phyloP scores from a whole-genome alignment of 108 stramenopile genomes.

The Aurantiochytrium sp. region DNA sequence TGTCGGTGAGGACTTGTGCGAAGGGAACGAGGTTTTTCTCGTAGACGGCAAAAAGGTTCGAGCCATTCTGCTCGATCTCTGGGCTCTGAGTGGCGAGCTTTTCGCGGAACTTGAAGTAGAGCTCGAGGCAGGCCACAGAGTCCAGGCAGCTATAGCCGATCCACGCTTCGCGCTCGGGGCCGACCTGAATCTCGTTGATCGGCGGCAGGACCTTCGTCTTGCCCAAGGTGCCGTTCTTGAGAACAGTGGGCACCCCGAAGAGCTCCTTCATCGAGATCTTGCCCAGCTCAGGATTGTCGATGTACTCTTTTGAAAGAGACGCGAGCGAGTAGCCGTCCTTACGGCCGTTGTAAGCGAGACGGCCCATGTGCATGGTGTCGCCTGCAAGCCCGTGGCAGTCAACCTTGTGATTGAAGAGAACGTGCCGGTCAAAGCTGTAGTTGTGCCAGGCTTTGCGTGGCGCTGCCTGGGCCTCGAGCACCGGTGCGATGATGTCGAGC shows the following conservation, averaged over 20 bases:
- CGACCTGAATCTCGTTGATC: conserved; percentile 77
- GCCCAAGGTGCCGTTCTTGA: conserved; percentile 79
- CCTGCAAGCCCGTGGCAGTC: conserved; percentile 75
- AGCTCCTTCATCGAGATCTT: conserved; percentile 90
- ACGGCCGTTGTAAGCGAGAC: conserved; percentile 74
- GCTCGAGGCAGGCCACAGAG: not conserved
- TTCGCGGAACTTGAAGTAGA: not conserved
- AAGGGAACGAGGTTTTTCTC: conserved; percentile 78
- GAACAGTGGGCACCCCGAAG: conserved; percentile 57
- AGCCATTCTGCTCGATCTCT: conserved; percentile 1
- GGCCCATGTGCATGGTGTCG: conserved; percentile 99
- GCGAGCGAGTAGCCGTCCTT: conserved; percentile 71
- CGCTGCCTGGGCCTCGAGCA: conserved; percentile 67
- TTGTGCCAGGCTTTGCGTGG: conserved; percentile 82
- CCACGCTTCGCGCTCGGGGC: conserved; percentile 67
- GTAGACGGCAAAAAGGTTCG: conserved; percentile 83
- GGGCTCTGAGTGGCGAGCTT: not conserved
- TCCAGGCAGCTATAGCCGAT: conserved; percentile 47
- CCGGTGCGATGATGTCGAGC: conserved; percentile 75
- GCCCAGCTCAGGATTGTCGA: conserved; percentile 43
- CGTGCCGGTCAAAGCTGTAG: conserved; percentile 97
- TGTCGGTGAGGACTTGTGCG: conserved; percentile 90
- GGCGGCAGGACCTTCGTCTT: conserved; percentile 71
- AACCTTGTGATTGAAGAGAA: conserved; percentile 89
- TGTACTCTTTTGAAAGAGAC: conserved; percentile 67